phyloP scores from a whole-genome alignment of 345 rosid genomes.

The Brassica cretica region DNA sequence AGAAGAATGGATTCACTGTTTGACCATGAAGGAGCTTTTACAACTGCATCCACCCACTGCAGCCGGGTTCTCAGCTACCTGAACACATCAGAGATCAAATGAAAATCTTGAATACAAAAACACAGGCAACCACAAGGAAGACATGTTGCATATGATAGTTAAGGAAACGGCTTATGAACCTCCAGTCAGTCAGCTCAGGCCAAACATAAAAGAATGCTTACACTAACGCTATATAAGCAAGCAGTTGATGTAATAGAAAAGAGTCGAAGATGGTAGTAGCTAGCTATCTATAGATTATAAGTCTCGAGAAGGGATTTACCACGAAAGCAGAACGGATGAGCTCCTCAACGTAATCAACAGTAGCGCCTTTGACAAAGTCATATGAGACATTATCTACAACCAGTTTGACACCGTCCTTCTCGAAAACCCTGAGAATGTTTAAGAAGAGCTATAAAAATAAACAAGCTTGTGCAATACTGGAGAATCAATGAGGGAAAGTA shows the following conservation, averaged over 20 bases:
- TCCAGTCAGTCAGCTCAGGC: not conserved
- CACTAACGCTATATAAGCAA: not conserved
- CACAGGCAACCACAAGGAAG: not conserved
- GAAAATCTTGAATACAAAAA: not conserved
- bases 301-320: constrained; percentile 40
- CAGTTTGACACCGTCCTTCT: constrained; percentile 71
- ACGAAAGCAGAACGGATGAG: constrained; percentile 87
- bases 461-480: not conserved
- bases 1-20: constrained; percentile 47
- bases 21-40: constrained; percentile 97
- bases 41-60: constrained; percentile 99
- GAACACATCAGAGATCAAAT: constrained; percentile 23
- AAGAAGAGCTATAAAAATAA: not conserved
- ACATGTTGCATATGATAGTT: not conserved
- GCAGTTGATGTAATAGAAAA: not conserved
- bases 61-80: constrained; percentile 90
- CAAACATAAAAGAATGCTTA: not conserved
- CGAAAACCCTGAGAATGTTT: constrained; percentile 55
- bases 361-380: constrained; percentile 96
- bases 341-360: constrained; percentile 90
- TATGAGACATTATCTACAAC: constrained; percentile 80
- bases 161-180: not conserved
- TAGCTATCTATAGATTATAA: not conserved
- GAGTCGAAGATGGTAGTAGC: not conserved
- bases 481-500: constrained; percentile 8